phyloP scores from a whole-genome alignment of 805 yeast species.

The Yamadazyma sp. region DNA sequence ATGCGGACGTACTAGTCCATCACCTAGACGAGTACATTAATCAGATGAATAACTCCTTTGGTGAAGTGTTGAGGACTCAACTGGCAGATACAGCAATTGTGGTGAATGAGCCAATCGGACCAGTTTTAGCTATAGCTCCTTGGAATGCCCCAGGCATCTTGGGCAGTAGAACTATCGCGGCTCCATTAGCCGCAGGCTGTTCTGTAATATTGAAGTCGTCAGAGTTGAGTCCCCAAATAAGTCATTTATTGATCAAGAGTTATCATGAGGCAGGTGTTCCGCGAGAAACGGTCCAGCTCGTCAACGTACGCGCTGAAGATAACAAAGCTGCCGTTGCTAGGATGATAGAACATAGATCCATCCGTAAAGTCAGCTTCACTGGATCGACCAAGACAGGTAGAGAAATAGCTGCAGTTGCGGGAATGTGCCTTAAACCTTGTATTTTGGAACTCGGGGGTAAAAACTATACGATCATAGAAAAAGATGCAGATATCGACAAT shows the following conservation, averaged over 20 bases:
- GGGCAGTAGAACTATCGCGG: slow-evolving; percentile 37
- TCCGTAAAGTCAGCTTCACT: slow-evolving; percentile 45
- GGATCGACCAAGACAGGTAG: slow-evolving; percentile 45
- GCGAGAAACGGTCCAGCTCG: slow-evolving; percentile 30
- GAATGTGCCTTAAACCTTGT: slow-evolving; percentile 38
- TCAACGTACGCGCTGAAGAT: slow-evolving; percentile 29
- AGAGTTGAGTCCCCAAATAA: slow-evolving; percentile 36
- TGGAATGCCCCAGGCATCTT: slow-evolving; percentile 52
- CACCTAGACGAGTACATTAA: slow-evolving; percentile 30
- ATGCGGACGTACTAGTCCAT: slow-evolving; percentile 26
- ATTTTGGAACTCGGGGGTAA: slow-evolving; percentile 49
- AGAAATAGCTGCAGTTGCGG: slow-evolving; percentile 36
- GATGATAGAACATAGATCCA: slow-evolving; percentile 25
- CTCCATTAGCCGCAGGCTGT: slow-evolving; percentile 51
- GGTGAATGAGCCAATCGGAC: slow-evolving; percentile 42
- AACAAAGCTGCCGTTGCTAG: slow-evolving; percentile 16
- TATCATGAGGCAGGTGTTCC: slow-evolving; percentile 43
- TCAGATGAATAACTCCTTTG: slow-evolving; percentile 21
- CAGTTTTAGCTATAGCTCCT: slow-evolving; percentile 46
- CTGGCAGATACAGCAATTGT: slow-evolving; percentile 26
- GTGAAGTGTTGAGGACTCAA: slow-evolving; percentile 13
- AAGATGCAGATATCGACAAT: slow-evolving; percentile 31
- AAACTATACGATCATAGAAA: slow-evolving; percentile 33
- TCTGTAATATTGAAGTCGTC: slow-evolving; percentile 44
- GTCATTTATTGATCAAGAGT: slow-evolving; percentile 32